These are phyloP conservation scores for Fusarium verrucosum DNA, from an alignment of 2,329 filamentous ascomycete genomes.

Conservation along the genomic window DNA sequence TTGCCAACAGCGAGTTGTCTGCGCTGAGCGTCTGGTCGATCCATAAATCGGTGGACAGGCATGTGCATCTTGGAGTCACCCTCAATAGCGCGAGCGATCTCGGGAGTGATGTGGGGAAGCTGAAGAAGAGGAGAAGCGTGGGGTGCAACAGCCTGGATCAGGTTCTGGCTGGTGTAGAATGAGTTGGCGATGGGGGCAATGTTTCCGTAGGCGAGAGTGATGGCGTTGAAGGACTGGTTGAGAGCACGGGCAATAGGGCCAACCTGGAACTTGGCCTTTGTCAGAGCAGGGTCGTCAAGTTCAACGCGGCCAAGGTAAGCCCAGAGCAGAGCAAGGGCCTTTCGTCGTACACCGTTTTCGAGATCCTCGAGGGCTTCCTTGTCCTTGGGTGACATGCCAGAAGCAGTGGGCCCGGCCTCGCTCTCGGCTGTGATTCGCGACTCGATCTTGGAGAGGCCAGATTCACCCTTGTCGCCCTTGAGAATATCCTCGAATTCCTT, in stretches of 20 bases:
- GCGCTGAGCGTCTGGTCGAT: slow-evolving; percentile 77
- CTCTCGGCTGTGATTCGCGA: slow-evolving; percentile 76
- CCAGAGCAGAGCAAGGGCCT: slow-evolving; percentile 91
- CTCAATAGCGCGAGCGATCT: slow-evolving; percentile 73
- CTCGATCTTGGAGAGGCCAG: slow-evolving; percentile 84
- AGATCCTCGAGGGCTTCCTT: slow-evolving; percentile 79
- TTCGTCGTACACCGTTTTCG: slow-evolving; percentile 82
- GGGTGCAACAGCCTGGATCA: slow-evolving; percentile 90
- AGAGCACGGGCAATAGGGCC: slow-evolving; percentile 86
- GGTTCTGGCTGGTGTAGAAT: slow-evolving; percentile 82
- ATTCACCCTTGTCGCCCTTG: slow-evolving; percentile 80
- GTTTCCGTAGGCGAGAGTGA: slow-evolving; percentile 87
- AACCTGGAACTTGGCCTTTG: slow-evolving; percentile 88
- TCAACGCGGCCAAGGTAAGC: slow-evolving; percentile 92
- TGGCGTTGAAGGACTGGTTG: slow-evolving; percentile 86
- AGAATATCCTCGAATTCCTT: slow-evolving; percentile 84
- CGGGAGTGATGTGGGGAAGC: slow-evolving; percentile 83
- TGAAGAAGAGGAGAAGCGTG: slow-evolving; percentile 88
- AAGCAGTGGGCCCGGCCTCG: slow-evolving; percentile 59
- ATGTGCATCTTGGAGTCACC: slow-evolving; percentile 79
- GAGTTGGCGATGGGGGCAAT: slow-evolving; percentile 83
- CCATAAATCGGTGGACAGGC: slow-evolving; percentile 89
- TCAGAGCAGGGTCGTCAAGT: slow-evolving; percentile 78
- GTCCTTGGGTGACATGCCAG: slow-evolving; percentile 76
- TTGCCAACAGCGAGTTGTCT: slow-evolving; percentile 75